Percentiles rank a stretch among this genome's conserved stretches.
Evolutionary conservation across 768 basidiomycete species (phyloP).

Genomic region (Strobilomyces confusus): DNA sequence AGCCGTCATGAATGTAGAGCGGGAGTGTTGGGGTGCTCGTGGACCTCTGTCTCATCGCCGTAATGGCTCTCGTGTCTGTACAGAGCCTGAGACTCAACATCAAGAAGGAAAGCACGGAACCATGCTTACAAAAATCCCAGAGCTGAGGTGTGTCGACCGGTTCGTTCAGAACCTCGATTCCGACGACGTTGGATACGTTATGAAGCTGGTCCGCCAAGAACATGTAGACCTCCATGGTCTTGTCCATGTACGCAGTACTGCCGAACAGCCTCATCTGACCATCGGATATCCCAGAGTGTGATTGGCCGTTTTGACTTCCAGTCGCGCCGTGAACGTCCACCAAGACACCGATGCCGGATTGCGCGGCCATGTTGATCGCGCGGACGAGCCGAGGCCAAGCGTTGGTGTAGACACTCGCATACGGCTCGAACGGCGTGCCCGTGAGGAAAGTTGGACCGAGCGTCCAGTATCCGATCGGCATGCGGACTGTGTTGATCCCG

Average conservation of each 20-base stretch:
- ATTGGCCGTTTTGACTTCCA: constrained; percentile 44
- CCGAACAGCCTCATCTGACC: constrained; percentile 38
- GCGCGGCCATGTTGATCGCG: constrained; percentile 41
- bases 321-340: constrained; percentile 53
- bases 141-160: constrained; percentile 47
- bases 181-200: constrained; percentile 48
- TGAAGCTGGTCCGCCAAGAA: constrained; percentile 32
- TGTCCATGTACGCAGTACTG: constrained; percentile 31
- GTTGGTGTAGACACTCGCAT: constrained; percentile 40
- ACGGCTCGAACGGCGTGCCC: constrained; percentile 37
- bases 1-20: constrained; percentile 67
- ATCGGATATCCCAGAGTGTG: constrained; percentile 35
- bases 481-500: constrained; percentile 60
- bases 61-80: constrained; percentile 19
- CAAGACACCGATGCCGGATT: constrained; percentile 44
- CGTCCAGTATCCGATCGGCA: constrained; percentile 58
- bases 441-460: constrained; percentile 27
- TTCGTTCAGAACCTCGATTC: constrained; percentile 58
- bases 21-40: constrained; percentile 42
- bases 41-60: constrained; percentile 18
- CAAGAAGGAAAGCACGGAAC: no score
- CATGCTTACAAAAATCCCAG: constrained; percentile 31
- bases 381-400: constrained; percentile 35
- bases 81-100: background rate
- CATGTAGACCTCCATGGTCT: constrained; percentile 41